These are phyloP conservation scores for Corchorus capsularis DNA, from an alignment of 345 rosid species.

Conservation along the genomic window DNA sequence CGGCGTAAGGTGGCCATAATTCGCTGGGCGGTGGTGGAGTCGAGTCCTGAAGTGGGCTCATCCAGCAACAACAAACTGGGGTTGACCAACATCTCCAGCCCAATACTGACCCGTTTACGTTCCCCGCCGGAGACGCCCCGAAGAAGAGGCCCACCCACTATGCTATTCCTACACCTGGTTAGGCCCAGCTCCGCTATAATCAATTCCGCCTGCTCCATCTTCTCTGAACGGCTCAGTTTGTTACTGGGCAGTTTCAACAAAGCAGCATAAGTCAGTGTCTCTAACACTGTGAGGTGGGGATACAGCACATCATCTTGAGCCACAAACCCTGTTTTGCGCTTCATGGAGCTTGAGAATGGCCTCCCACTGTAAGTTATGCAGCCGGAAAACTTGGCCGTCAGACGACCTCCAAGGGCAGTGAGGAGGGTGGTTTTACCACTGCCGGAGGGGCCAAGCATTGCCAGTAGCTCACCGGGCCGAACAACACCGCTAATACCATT, in stretches of 20 bases:
- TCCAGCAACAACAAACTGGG: constrained; percentile 85
- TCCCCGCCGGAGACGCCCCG: constrained; percentile 93
- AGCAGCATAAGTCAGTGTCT: constrained; percentile 77
- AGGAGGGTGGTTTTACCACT: constrained; percentile 93
- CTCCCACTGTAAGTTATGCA: constrained; percentile 61
- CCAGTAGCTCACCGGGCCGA: constrained; percentile 80
- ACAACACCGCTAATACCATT: constrained; percentile 83
- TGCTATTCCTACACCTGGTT: constrained; percentile 53
- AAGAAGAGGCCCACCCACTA: constrained; percentile 75
- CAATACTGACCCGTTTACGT: constrained; percentile 86
- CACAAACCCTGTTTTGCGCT: constrained; percentile 82
- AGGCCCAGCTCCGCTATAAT: constrained; percentile 76
- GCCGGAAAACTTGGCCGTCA: constrained; percentile 74
- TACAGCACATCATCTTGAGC: constrained; percentile 84
- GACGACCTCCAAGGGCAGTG: constrained; percentile 76
- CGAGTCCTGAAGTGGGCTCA: constrained; percentile 94
- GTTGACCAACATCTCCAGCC: constrained; percentile 86
- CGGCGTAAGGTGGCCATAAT: constrained; percentile 57
- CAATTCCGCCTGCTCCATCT: constrained; percentile 64
- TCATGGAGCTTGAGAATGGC: constrained; percentile 67
- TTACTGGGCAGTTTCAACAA: constrained; percentile 74
- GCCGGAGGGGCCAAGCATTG: constrained; percentile 97
- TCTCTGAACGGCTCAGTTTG: constrained; percentile 55
- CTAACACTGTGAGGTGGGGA: constrained; percentile 84
- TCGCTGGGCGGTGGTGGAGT: constrained; percentile 84